A percentile compares a stretch with the other conserved stretches of the same genome.
phyloP scores from a whole-genome alignment of 306 rosid genomes.

The Vigna hirtella region DNA sequence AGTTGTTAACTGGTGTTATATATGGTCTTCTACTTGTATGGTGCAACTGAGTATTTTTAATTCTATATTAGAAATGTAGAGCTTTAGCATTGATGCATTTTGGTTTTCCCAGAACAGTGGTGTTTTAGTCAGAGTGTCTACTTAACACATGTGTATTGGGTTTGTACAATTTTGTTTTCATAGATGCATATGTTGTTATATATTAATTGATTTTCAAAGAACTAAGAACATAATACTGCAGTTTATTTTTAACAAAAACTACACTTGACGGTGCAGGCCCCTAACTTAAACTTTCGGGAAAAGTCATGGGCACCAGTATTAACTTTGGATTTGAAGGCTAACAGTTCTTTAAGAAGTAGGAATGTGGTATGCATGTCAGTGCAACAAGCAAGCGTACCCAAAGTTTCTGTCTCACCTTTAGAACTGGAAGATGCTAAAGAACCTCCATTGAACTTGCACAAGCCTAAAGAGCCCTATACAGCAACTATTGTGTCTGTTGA shows the following conservation, averaged over 20 bases:
- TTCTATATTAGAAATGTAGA: not conserved
- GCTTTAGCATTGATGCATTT: not conserved
- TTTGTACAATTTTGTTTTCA: not conserved
- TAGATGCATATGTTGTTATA: not conserved
- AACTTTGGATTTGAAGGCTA: conserved; percentile 60
- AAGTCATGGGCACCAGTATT: conserved; percentile 65
- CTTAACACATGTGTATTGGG: not conserved
- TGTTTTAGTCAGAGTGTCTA: not conserved
- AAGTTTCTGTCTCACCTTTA: conserved; percentile 75
- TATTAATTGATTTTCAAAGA: not conserved
- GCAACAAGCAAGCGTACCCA: conserved; percentile 81
- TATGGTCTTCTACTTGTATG: conserved; percentile 10
- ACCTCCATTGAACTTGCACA: conserved; percentile 83
- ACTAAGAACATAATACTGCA: not conserved
- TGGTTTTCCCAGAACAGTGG: conserved; percentile 22
- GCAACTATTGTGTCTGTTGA: conserved; percentile 96
- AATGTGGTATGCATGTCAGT: conserved; percentile 79
- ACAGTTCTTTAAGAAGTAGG: conserved; percentile 52
- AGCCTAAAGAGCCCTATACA: conserved; percentile 89
- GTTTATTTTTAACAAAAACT: conserved; percentile 37
- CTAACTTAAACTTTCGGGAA: conserved; percentile 56
- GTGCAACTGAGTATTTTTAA: conserved; percentile 6
- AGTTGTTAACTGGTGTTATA: conserved; percentile 19
- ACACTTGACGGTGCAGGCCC: conserved; percentile 58
- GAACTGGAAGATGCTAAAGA: conserved; percentile 72